Evolutionary conservation across 345 rosid genomes (phyloP), one percentile per base, ranked within the genome.

Genomic region (Eucalyptus pauciflora): DNA sequence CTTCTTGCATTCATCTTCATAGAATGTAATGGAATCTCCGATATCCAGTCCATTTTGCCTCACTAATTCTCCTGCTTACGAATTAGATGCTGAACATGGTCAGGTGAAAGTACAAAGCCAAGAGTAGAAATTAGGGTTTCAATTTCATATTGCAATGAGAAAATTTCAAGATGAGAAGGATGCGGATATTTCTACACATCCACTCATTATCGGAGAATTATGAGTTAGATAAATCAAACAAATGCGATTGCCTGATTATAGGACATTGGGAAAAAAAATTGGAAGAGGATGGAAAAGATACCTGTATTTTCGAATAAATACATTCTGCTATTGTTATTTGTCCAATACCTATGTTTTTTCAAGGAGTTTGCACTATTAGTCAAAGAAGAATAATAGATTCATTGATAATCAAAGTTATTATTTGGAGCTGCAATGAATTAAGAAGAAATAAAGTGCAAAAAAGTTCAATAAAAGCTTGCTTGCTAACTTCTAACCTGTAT

Each of bases 261-360:
- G 9, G n/a, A 64, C 22, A 15, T 29, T 4, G 15, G 13, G 7
- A 8, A 43, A 18, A 22, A n/a, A 76, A 71, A 3, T 41, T 10
- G 14, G 7, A 71, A 71, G 45, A 71, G 25, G 41, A 71, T 33
- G 81, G 81, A 51, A 54, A 54, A 49, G 43, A 62, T 60, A 96
- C 99, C 96, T 91, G 99, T 93, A 89, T 96, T 94, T 90, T 96
- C 98, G 24, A 96, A 94, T 89, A 97, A 94, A 90, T 96, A 97
- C 99, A 97, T 97, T 83, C 99, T 94, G 90, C 99, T 97, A 69
- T 93, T 95, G 90, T 95, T 96, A 87, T 95, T 97, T 56, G 91
- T 80, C 99, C 99, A 97, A 90, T 87, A 97, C 95, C 99, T 97
- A 90, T n/a, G 87, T 86, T 48, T 58, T 89, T 88, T 87, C 85